Evolutionary conservation across 1,139 yeast species (phyloP).

Genomic region (Suhomyces yuchorum): DNA sequence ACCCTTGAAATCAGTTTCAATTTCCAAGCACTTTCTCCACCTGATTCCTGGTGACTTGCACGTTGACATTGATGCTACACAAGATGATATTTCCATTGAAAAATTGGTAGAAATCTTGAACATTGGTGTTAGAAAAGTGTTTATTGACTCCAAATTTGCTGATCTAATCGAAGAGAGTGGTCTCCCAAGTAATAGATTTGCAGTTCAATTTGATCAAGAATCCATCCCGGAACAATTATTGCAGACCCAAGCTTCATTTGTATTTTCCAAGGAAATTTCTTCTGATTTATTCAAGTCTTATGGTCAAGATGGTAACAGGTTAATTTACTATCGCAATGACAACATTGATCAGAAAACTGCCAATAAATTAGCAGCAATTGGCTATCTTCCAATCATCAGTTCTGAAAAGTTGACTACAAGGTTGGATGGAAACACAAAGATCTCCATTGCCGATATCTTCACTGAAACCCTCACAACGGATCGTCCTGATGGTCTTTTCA

Average conservation of each 20-base stretch:
- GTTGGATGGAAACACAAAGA: constrained; percentile 28
- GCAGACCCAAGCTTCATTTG: constrained; percentile 27
- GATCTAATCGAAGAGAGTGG: constrained; percentile 48
- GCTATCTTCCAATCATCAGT: constrained; percentile 53
- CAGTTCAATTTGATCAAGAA: constrained; percentile 34
- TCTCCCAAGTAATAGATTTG: constrained; percentile 62
- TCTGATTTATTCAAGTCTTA: constrained; percentile 24
- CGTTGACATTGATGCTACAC: constrained; percentile 39
- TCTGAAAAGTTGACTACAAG: constrained; percentile 46
- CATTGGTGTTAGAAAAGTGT: constrained; percentile 60
- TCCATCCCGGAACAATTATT: constrained; percentile 17
- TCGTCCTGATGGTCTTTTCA: constrained; percentile 80
- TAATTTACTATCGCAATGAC: constrained; percentile 36
- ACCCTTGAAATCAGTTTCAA: constrained; percentile 30
- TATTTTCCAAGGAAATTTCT: constrained; percentile 21
- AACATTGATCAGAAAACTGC: constrained; percentile 29
- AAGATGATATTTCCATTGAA: constrained; percentile 33
- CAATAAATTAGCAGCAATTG: constrained; percentile 32
- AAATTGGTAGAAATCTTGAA: constrained; percentile 60
- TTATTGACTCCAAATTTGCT: constrained; percentile 40
- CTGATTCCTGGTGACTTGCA: constrained; percentile 36
- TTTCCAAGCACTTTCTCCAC: constrained; percentile 38
- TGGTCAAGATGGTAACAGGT: constrained; percentile 44
- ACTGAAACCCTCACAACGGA: constrained; percentile 70
- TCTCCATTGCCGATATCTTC: constrained; percentile 55